Percentiles rank a stretch among this genome's conserved stretches.
These are phyloP conservation scores for Litsea cubeba DNA, from an alignment of 164 flowering plant genomes.

Conservation along the genomic window DNA sequence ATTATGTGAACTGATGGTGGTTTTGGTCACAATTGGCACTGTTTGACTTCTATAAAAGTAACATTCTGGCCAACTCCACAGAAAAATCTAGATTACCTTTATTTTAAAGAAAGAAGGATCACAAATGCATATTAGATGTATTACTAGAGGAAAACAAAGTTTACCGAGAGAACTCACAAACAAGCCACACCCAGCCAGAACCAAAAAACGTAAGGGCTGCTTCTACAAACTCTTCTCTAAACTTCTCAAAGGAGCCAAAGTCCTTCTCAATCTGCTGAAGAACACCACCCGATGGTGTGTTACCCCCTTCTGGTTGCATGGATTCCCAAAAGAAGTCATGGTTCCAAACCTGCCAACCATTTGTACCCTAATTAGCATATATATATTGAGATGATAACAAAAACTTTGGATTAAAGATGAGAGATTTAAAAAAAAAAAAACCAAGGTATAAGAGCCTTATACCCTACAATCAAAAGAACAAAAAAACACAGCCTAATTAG, in stretches of 20 bases:
- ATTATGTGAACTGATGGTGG: too few species aligned
- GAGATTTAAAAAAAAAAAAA: neutral
- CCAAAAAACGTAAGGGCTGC: constrained; percentile 73
- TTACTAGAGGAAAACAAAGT: neutral
- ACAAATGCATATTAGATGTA: neutral
- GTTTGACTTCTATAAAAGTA: too few species aligned
- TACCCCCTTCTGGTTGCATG: constrained; percentile 93
- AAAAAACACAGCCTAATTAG: neutral
- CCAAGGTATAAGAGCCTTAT: neutral
- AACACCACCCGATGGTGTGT: constrained; percentile 64
- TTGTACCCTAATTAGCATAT: neutral
- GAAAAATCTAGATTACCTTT: neutral
- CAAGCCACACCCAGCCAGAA: constrained; percentile 99
- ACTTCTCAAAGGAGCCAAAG: constrained; percentile 76
- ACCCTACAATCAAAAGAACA: too few species aligned
- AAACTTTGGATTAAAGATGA: neutral
- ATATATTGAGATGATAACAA: too few species aligned
- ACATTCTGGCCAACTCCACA: too few species aligned
- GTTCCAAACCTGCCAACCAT: constrained; percentile 74
- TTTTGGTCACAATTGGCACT: too few species aligned
- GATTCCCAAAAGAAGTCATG: constrained; percentile 99
- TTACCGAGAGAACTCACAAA: constrained; percentile 43
- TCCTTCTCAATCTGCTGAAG: constrained; percentile 86
- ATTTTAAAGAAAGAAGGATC: neutral
- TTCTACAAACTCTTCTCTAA: constrained; percentile 63